These are phyloP conservation scores for Psilocybe tampanensis DNA, from an alignment of 768 basidiomycete species.

Conservation along the genomic window DNA sequence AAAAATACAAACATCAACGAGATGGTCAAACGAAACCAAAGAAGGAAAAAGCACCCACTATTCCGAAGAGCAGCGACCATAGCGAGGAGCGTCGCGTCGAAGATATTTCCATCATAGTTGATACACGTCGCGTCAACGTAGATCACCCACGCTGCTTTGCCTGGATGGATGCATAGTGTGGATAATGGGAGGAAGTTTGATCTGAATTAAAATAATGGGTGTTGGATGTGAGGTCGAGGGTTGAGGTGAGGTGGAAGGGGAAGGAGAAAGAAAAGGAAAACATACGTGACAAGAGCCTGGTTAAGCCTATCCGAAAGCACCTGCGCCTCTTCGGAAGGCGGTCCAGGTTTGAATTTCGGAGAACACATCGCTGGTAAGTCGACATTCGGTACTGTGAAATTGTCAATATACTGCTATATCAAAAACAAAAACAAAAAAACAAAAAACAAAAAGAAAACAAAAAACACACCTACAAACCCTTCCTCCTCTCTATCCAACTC, in stretches of 20 bases:
- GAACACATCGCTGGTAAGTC: constrained; percentile 94
- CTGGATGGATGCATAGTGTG: constrained; percentile 78
- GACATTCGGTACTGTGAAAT: constrained; percentile 91
- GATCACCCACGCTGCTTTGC: constrained; percentile 88
- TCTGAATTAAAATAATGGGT: constrained; percentile 37
- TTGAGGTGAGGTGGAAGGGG: too few species aligned
- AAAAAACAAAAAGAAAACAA: not conserved
- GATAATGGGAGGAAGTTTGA: constrained; percentile 64
- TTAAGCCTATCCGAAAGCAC: constrained; percentile 83
- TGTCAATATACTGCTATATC: constrained; percentile 25
- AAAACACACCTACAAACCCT: constrained; percentile 78
- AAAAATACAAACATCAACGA: not conserved
- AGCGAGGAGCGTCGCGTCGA: constrained; percentile 87
- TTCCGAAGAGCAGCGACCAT: constrained; percentile 87
- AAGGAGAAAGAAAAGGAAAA: not conserved
- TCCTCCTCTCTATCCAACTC: constrained; percentile 72
- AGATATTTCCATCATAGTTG: constrained; percentile 96
- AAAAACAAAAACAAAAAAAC: not conserved
- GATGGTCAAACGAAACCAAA: not conserved
- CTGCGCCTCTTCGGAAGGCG: constrained; percentile 93
- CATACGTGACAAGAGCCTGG: constrained; percentile 70
- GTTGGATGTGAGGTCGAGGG: not conserved
- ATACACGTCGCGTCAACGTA: constrained; percentile 95
- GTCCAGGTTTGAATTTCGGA: constrained; percentile 92
- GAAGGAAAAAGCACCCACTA: constrained; percentile 51